Evolutionary conservation across 768 basidiomycete genomes (phyloP), one percentile per base, ranked within the genome.

Genomic region (Lactarius tabidus): DNA sequence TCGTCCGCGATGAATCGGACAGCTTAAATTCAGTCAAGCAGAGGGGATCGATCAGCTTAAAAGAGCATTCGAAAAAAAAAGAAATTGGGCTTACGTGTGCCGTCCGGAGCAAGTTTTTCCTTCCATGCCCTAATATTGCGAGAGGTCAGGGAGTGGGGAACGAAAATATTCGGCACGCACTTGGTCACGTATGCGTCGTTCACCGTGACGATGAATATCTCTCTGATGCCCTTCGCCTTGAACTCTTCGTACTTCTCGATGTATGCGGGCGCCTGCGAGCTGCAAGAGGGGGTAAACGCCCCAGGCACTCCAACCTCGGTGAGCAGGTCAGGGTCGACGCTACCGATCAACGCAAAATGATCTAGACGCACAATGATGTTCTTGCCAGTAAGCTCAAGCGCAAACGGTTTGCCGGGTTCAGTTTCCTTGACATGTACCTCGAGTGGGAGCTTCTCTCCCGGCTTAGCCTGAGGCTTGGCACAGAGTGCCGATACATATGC

Each of bases 161-260:
- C n/a, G 12, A 29, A 29, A 20, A 14, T 15, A 29, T 54, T n/a
- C n/a, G 33, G 54, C 2, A 60, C 60, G 20, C 28, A 68, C 69
- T 62, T 69, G 48, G 64, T 84, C 53, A 90, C 88, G 71, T 89
- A 94, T 8, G 82, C 80, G 72, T 95, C 93, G 74, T 95, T 95
- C 63, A 91, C 87, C 29, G 85, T 78, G 61, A 95, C 76, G 61
- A 94, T 82, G 67, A 85, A 88, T 66, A 92, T 83, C 59, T 84
- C 80, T 65, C 84, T 81, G 71, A 93, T 77, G 14, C 90, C 93
- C 75, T 91, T 93, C 3, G 79, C 82, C 77, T 86, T 86, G 83
- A 90, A 90, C 72, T 86, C 78, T 17, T 86, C 81, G 74, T 84
- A 88, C 60, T 81, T 80, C 61, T 81, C 73, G 68, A 93, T 82